Evolutionary conservation across 208 protist species (phyloP).

Genomic region (Leishmania mexicana): DNA sequence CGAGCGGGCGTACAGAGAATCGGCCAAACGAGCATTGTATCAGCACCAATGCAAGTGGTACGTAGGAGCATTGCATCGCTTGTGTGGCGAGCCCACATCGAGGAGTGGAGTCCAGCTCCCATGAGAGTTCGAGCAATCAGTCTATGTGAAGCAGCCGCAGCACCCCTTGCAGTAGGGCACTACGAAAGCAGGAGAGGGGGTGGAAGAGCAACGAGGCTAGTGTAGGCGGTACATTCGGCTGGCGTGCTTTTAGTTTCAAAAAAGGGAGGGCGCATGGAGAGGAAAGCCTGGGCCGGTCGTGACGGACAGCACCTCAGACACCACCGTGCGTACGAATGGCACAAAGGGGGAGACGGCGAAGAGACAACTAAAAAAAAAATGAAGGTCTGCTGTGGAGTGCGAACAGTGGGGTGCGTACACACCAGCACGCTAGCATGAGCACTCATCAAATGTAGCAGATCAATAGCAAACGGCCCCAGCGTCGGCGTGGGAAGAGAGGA

Average conservation of each 20-base stretch:
- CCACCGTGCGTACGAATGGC: not conserved
- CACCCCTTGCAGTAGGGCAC: not conserved
- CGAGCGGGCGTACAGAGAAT: not conserved
- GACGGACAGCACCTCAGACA: no score
- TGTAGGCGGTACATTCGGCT: not conserved
- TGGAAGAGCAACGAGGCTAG: not conserved
- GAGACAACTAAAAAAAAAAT: not conserved
- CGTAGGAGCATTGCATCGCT: not conserved
- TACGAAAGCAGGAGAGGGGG: not conserved
- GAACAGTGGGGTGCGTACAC: not conserved
- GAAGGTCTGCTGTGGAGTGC: not conserved
- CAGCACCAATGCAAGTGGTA: not conserved
- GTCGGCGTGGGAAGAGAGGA: not conserved
- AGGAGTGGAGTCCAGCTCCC: not conserved
- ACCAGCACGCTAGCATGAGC: not conserved
- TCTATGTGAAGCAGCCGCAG: not conserved
- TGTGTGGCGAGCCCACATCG: not conserved
- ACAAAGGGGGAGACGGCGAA: not conserved
- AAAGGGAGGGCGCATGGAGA: not conserved
- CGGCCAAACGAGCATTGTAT: not conserved
- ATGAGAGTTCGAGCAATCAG: not conserved
- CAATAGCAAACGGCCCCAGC: not conserved
- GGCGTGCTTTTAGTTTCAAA: not conserved
- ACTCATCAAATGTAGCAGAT: not conserved
- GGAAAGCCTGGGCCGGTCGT: not conserved